Evolutionary conservation across 2,329 filamentous ascomycete species (phyloP).

Genomic region (Fusarium illudens): DNA sequence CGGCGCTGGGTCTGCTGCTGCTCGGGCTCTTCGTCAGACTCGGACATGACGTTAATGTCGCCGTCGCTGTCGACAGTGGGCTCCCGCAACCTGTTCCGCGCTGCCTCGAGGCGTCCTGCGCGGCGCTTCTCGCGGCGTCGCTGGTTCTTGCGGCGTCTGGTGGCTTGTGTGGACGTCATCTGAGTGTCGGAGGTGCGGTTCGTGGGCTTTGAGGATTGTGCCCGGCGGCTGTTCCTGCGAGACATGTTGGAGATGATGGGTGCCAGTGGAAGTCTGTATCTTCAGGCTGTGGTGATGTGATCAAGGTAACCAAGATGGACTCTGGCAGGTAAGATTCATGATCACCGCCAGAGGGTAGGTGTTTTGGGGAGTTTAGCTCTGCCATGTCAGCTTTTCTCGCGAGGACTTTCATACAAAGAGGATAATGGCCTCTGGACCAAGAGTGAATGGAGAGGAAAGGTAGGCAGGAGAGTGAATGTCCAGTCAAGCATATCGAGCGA

Average conservation of each 20-base stretch:
- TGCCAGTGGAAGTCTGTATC: background rate
- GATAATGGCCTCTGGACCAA: background rate
- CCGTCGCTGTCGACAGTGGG: background rate
- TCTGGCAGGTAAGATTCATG: background rate
- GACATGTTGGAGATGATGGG: background rate
- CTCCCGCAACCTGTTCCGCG: background rate
- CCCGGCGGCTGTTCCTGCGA: background rate
- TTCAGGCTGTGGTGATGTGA: background rate
- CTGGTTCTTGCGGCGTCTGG: background rate
- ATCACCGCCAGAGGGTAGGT: background rate
- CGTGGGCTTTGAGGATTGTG: background rate
- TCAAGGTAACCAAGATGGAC: background rate
- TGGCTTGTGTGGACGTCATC: background rate
- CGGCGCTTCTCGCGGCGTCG: background rate
- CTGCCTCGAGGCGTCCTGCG: background rate
- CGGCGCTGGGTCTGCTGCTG: background rate
- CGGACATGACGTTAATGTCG: background rate
- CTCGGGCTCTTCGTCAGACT: background rate
- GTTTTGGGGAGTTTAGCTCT: background rate
- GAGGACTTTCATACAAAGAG: background rate
- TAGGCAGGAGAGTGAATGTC: background rate
- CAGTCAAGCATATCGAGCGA: background rate
- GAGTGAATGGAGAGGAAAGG: background rate
- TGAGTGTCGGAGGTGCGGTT: background rate
- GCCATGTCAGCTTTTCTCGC: background rate